These are phyloP conservation scores for Lasiodiplodia hormozganensis DNA, from an alignment of 2,329 filamentous ascomycete genomes.

Conservation along the genomic window DNA sequence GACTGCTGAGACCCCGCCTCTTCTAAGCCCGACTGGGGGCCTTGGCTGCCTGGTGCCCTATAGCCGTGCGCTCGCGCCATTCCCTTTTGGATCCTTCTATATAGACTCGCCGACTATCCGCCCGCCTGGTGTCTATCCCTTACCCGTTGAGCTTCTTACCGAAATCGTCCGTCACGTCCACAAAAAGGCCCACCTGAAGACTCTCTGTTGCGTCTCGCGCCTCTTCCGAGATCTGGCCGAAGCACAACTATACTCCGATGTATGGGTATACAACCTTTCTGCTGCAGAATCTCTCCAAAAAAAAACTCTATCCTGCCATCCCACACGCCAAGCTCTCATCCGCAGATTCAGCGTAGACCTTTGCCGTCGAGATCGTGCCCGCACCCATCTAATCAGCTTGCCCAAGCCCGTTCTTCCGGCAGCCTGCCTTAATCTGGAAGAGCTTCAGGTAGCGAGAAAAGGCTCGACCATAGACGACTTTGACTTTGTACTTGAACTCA, in stretches of 20 bases:
- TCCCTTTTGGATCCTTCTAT: not conserved
- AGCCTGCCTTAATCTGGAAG: not conserved
- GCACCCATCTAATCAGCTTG: no score
- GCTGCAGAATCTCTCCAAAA: not conserved
- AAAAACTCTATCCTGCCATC: not conserved
- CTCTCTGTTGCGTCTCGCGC: not conserved
- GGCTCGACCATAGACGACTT: not conserved
- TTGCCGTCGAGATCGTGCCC: no score
- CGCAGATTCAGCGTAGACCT: not conserved
- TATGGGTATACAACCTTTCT: not conserved
- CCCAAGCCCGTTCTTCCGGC: no score
- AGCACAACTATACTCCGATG: not conserved
- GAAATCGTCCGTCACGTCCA: not conserved
- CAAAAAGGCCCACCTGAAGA: not conserved
- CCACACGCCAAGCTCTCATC: not conserved
- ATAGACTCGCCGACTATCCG: not conserved
- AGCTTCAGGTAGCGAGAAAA: not conserved
- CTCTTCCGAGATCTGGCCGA: conserved; percentile 1
- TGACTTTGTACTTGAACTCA: not conserved
- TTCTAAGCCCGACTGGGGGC: not conserved
- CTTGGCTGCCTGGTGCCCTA: conserved; percentile 5
- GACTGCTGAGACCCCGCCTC: not conserved
- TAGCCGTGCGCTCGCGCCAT: not conserved
- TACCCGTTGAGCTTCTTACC: conserved; percentile 7
- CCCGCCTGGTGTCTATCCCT: not conserved